Conservation (phyloP, 129 eudicot genomes). For the Tagetes erecta region DNA sequence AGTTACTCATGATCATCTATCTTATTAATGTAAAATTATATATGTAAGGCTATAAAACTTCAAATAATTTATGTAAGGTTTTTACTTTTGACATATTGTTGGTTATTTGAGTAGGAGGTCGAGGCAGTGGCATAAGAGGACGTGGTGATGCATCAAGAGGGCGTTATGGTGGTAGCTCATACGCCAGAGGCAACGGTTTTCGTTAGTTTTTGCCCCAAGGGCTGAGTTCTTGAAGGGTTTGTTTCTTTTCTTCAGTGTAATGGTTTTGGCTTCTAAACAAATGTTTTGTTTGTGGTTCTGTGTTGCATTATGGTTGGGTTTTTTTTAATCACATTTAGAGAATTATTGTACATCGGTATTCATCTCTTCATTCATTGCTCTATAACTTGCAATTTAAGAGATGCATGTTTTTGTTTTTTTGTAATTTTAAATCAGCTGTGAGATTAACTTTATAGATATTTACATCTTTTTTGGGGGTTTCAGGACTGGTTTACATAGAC, state of each 20-base stretch:
- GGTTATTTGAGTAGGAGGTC: constrained; percentile 45
- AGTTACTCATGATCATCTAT: not conserved
- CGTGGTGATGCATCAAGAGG: constrained; percentile 49
- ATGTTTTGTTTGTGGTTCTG: constrained; percentile 24
- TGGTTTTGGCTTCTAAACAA: constrained; percentile 29
- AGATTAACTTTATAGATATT: not conserved
- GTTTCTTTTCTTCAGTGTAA: constrained; percentile 12
- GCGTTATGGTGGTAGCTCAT: constrained; percentile 45
- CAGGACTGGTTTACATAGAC: too few species aligned
- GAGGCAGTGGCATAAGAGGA: constrained; percentile 47
- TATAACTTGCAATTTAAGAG: constrained; percentile 8
- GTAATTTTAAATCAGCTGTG: not conserved
- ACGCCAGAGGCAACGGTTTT: constrained; percentile 54
- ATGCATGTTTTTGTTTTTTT: constrained; percentile 16
- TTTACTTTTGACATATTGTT: not conserved
- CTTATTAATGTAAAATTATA: too few species aligned
- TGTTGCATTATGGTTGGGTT: constrained; percentile 18
- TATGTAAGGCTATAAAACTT: too few species aligned
- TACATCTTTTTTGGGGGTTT: not conserved
- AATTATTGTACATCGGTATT: constrained; percentile 31
- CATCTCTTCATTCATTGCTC: constrained; percentile 20
- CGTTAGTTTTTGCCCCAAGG: constrained; percentile 32
- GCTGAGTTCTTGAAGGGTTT: constrained; percentile 24
- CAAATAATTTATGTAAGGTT: not conserved
- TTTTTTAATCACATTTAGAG: constrained; percentile 17